These are phyloP conservation scores for Ramaria rubella DNA, from an alignment of 768 basidiomycete species.

Conservation along the genomic window DNA sequence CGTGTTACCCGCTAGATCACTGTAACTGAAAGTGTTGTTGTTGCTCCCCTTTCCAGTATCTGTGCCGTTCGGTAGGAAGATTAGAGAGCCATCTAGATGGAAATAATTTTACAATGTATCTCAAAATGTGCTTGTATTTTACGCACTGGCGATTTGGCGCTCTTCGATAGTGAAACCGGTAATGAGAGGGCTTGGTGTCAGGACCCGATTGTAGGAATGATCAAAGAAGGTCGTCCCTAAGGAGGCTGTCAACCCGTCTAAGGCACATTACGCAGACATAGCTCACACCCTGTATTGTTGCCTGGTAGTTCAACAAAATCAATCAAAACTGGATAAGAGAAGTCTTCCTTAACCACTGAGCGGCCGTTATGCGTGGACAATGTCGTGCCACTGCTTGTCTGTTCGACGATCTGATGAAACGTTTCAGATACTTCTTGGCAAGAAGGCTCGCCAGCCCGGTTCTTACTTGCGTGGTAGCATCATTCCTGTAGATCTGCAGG, in stretches of 20 bases:
- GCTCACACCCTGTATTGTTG: conserved; percentile 41
- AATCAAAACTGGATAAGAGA: conserved; percentile 47
- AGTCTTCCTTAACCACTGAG: conserved; percentile 40
- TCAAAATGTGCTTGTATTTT: conserved; percentile 37
- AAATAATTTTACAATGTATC: conserved; percentile 56
- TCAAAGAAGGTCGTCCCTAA: conserved; percentile 50
- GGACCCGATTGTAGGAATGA: conserved; percentile 58
- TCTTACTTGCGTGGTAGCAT: conserved; percentile 23
- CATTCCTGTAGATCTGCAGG: conserved; percentile 50
- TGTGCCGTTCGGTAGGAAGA: conserved; percentile 39
- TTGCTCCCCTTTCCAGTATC: conserved; percentile 57
- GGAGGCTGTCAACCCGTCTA: neutral
- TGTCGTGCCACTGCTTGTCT: conserved; percentile 42
- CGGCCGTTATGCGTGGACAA: conserved; percentile 44
- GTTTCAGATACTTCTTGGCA: too few relatives aligned
- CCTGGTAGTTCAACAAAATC: conserved; percentile 38
- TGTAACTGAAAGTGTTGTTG: conserved; percentile 59
- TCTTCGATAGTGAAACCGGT: conserved; percentile 51
- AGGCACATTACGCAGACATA: neutral
- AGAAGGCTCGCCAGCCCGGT: too few relatives aligned
- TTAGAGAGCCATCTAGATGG: conserved; percentile 45
- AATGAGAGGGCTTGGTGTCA: conserved; percentile 53
- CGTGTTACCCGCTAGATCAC: conserved; percentile 54
- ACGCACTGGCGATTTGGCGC: conserved; percentile 46
- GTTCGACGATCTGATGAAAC: conserved; percentile 43